These are phyloP conservation scores for Cyclotella sp. DNA, from an alignment of 108 stramenopile species.

Conservation along the genomic window DNA sequence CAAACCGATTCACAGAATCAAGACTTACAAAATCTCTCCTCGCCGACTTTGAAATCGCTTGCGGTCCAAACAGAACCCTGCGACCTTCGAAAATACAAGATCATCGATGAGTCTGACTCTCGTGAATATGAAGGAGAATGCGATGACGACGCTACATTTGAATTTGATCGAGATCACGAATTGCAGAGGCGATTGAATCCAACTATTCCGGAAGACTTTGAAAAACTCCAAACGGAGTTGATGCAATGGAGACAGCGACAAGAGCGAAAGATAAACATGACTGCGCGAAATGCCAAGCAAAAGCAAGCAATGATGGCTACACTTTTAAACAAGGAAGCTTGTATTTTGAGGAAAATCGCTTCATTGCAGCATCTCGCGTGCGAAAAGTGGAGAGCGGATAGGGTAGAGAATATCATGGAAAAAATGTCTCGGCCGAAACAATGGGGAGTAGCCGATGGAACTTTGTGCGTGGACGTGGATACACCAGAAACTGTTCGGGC, in stretches of 20 bases:
- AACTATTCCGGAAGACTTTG: conserved; percentile 36
- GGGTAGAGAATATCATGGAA: conserved; percentile 19
- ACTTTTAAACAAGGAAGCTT: conserved; percentile 27
- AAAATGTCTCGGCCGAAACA: conserved; percentile 24
- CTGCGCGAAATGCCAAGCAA: conserved; percentile 12
- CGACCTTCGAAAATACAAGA: neutral
- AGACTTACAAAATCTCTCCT: neutral
- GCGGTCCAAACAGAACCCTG: neutral
- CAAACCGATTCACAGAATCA: neutral
- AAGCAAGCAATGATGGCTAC: conserved; percentile 28
- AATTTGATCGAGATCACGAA: conserved; percentile 18
- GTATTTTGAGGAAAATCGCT: conserved; percentile 38
- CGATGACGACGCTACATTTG: neutral
- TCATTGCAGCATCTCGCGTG: conserved; percentile 18
- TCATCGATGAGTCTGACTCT: neutral
- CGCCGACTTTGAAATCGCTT: neutral
- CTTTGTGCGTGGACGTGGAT: conserved; percentile 19
- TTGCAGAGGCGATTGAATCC: conserved; percentile 38
- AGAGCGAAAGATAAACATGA: conserved; percentile 32
- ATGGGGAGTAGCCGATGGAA: conserved; percentile 27
- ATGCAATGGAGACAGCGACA: conserved; percentile 42
- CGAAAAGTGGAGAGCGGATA: conserved; percentile 13
- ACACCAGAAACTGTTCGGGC: conserved; percentile 35
- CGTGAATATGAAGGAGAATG: neutral
- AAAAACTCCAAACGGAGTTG: conserved; percentile 30